Percentiles rank a stretch among this genome's conserved stretches.
phyloP scores from a whole-genome alignment of 2,329 filamentous ascomycete species.

The Diatrype stigma region DNA sequence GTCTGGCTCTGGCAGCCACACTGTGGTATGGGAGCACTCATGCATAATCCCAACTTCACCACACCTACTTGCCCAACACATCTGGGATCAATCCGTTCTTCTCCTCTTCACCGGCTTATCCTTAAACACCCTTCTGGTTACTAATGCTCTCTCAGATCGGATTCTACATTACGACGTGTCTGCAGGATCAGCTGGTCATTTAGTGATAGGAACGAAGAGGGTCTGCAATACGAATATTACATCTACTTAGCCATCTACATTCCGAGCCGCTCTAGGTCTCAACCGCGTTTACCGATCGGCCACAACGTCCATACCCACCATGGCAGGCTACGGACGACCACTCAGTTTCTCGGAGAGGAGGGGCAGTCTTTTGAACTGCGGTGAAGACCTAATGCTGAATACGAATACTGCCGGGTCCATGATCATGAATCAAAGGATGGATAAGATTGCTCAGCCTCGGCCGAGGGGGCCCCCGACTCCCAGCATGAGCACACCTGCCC shows the following conservation, averaged over 20 bases:
- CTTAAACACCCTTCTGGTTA: background rate
- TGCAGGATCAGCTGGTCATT: background rate
- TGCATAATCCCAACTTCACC: background rate
- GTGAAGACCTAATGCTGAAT: conserved; percentile 54
- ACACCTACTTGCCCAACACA: background rate
- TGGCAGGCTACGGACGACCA: conserved; percentile 44
- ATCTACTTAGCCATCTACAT: background rate
- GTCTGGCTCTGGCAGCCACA: conserved; percentile 14
- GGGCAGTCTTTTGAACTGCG: conserved; percentile 48
- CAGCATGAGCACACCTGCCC: conserved; percentile 61
- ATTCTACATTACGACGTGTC: background rate
- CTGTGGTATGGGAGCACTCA: conserved; percentile 4
- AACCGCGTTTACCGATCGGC: background rate
- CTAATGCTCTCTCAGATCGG: background rate
- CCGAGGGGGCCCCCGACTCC: conserved; percentile 60
- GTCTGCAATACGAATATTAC: background rate
- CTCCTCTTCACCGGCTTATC: background rate
- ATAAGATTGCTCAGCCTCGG: conserved; percentile 50
- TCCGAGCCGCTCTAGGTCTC: background rate
- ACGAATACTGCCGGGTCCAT: conserved; percentile 35
- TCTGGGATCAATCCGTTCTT: background rate
- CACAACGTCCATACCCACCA: conserved; percentile 14
- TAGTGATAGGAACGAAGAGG: background rate
- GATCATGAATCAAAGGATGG: conserved; percentile 42
- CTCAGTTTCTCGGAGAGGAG: conserved; percentile 59